Base-by-base conservation (phyloP, 306 rosid genomes). In the Quercus aquifolioides region DNA sequence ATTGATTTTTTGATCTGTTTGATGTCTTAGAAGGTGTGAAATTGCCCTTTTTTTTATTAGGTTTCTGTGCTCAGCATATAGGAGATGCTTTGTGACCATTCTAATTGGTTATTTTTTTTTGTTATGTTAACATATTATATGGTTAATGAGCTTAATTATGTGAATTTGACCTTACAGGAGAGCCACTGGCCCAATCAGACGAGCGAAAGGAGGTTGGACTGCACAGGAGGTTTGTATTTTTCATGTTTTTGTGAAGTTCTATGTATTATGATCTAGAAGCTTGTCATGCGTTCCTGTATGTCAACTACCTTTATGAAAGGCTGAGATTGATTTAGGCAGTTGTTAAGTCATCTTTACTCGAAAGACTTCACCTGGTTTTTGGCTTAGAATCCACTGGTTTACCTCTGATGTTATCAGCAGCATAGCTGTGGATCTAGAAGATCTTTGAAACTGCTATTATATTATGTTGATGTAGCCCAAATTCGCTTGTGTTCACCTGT, bases 121-220 rank as follows among this genome's bases (percentile, higher is more conserved):
- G 55, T 6, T 65, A 5, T 26, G 7, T 38, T 38, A 38, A 38
- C 21, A 43, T 28, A 31, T 15, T 26, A 63, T 68, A 11, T 31
- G 74, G 23, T 43, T 75, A 26, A 13, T 55, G 26, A 69, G 69
- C 82, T 74, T 77, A 74, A 25, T 70, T 74, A 52, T 71, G 41
- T 68, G 52, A 76, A 59, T 76, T 84, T 83, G 54, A 64, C 18
- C 74, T 73, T 80, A 74, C 89, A 95, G 99, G 89, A 91, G 98
- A 84, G 87, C 91, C 30, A 91, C 94, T 18, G 98, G 99, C 75
- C 99, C 99, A 58, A 91, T 95, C 78, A 94, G 99, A 78, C 92
- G 99, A 20, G 99, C 99, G 3, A 95, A 93, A 88, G 99, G 98
- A 49, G 99, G 99, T 76, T 95, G 99, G 99, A 95, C 99, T 35